Conservation (phyloP, 257 asterid species). For the Rehmannia glutinosa region DNA sequence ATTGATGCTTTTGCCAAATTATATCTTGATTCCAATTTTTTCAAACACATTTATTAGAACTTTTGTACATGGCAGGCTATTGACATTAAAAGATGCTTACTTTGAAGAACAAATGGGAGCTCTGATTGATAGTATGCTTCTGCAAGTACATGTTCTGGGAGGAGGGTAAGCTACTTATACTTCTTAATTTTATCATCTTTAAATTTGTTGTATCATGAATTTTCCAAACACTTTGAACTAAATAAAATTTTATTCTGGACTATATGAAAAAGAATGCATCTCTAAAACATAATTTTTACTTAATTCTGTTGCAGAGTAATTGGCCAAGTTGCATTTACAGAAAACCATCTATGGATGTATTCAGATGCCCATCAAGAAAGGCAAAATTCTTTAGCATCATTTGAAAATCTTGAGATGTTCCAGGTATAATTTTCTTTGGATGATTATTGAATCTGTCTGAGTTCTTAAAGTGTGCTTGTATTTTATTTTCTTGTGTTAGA, state of each 20-base stretch:
- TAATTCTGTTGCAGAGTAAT: constrained; percentile 40
- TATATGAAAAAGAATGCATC: too few relatives aligned
- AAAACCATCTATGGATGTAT: constrained; percentile 54
- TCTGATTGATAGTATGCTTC: constrained; percentile 50
- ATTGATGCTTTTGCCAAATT: neutral
- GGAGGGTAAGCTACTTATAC: constrained; percentile 59
- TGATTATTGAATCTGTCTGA: neutral
- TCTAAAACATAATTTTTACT: neutral
- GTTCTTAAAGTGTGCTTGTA: too few relatives aligned
- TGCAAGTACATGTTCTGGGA: constrained; percentile 76
- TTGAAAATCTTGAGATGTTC: constrained; percentile 31
- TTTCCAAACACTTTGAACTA: too few relatives aligned
- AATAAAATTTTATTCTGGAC: too few relatives aligned
- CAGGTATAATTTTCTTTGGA: constrained; percentile 33
- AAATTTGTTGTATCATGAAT: neutral
- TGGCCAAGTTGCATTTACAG: constrained; percentile 63
- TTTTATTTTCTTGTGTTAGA: too few relatives aligned
- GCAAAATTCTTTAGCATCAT: constrained; percentile 29
- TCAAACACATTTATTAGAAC: neutral
- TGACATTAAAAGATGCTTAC: constrained; percentile 65
- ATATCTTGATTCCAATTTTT: neutral
- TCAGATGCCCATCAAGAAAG: constrained; percentile 35
- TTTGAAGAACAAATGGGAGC: constrained; percentile 57
- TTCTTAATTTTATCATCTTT: neutral
- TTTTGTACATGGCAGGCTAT: constrained; percentile 42